Conservation (phyloP, 2,329 filamentous ascomycete species). For the Colletotrichum karsti region DNA sequence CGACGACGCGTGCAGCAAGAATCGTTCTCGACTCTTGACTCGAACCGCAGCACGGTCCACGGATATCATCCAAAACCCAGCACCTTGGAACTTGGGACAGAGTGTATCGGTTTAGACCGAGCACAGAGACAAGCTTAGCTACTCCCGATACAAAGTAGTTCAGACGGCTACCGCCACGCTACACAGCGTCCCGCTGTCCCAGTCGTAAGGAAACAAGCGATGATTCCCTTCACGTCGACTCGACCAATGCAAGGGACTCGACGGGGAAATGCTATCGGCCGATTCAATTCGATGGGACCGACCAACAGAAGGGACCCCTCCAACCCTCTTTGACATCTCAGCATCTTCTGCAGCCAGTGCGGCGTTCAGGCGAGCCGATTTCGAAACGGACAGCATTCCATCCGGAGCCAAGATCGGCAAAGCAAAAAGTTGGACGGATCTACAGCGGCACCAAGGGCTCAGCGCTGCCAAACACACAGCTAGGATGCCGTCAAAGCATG, state of each 20-base stretch:
- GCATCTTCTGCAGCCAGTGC: background rate
- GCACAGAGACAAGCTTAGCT: constrained; percentile 3
- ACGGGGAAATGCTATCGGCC: background rate
- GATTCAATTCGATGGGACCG: background rate
- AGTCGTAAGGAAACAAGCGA: background rate
- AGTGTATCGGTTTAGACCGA: constrained; percentile 16
- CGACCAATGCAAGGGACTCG: constrained; percentile 7
- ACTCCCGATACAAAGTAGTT: constrained; percentile 11
- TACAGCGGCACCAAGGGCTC: constrained; percentile 12
- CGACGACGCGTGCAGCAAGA: background rate
- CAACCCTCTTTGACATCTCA: too few species aligned
- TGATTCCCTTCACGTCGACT: background rate
- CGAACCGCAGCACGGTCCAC: background rate
- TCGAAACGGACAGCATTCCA: constrained; percentile 21
- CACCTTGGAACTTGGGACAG: background rate
- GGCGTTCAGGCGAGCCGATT: constrained; percentile 1
- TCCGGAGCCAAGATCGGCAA: constrained; percentile 25
- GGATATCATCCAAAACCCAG: constrained; percentile 7
- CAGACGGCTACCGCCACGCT: constrained; percentile 1
- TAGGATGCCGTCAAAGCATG: constrained; percentile 13
- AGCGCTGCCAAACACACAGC: background rate
- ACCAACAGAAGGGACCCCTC: background rate
- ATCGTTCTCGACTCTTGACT: constrained; percentile 9
- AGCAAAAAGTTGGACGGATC: constrained; percentile 23
- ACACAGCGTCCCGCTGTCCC: background rate